These are phyloP conservation scores for Rhypophila decipiens DNA, from an alignment of 495 filamentous ascomycete genomes.

Conservation along the genomic window DNA sequence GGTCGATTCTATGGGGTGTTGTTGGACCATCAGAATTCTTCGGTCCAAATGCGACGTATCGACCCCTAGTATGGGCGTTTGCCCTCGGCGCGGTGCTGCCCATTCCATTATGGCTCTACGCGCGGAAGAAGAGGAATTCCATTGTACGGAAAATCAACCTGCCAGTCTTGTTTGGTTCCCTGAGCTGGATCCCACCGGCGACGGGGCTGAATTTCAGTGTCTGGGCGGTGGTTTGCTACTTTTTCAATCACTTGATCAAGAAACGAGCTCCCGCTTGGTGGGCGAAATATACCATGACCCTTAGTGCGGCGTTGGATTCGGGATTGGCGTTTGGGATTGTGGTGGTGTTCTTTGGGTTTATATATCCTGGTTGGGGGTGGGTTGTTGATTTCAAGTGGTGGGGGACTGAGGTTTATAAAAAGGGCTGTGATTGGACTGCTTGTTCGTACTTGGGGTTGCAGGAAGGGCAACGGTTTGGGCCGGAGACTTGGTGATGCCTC, in stretches of 20 bases:
- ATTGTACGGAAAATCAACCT: slow-evolving; percentile 62
- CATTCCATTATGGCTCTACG: slow-evolving; percentile 59
- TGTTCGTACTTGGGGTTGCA: slow-evolving; percentile 49
- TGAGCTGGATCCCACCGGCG: slow-evolving; percentile 78
- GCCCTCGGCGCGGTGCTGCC: slow-evolving; percentile 64
- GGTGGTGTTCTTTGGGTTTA: slow-evolving; percentile 74
- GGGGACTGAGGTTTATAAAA: slow-evolving; percentile 67
- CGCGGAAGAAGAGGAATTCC: slow-evolving; percentile 36
- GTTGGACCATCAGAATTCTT: slow-evolving; percentile 76
- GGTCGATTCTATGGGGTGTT: slow-evolving; percentile 82
- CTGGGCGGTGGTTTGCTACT: slow-evolving; percentile 73
- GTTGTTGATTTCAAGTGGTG: slow-evolving; percentile 63
- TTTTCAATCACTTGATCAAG: slow-evolving; percentile 73
- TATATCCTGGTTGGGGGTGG: slow-evolving; percentile 65
- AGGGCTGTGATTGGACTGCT: slow-evolving; percentile 59
- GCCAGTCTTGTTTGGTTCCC: slow-evolving; percentile 64
- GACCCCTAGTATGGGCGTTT: slow-evolving; percentile 69
- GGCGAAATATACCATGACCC: slow-evolving; percentile 85
- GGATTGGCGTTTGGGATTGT: slow-evolving; percentile 73
- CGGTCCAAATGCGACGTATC: slow-evolving; percentile 63
- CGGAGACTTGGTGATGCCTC: slow-evolving; percentile 44
- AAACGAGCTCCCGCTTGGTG: slow-evolving; percentile 65
- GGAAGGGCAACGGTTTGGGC: slow-evolving; percentile 52
- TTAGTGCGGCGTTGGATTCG: slow-evolving; percentile 76
- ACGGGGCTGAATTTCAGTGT: slow-evolving; percentile 79